A percentile compares a stretch with the other conserved stretches of the same genome.
Conservation (phyloP, 2,329 filamentous ascomycete genomes). For the Epichloe glyceriae region DNA sequence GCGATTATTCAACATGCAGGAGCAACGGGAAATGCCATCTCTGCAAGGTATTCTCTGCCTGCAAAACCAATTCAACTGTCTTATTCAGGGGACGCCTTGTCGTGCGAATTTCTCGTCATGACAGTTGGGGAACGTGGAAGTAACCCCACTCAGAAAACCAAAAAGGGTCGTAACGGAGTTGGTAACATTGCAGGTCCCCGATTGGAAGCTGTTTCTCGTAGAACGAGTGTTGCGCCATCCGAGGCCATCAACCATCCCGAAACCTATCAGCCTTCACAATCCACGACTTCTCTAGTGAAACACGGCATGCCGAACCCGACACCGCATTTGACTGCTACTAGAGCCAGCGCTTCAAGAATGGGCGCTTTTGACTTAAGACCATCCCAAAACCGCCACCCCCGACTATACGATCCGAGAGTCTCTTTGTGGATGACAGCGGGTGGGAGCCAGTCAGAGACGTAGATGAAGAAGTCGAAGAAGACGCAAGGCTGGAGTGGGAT, state of each 20-base stretch:
- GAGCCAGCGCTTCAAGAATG: slow-evolving; percentile 23
- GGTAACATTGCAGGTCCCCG: slow-evolving; percentile 23
- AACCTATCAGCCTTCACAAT: slow-evolving; percentile 9
- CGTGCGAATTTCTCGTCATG: slow-evolving; percentile 71
- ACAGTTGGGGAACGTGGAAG: slow-evolving; percentile 56
- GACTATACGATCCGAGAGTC: slow-evolving; percentile 49
- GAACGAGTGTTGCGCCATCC: slow-evolving; percentile 27
- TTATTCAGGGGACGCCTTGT: slow-evolving; percentile 55
- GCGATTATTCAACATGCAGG: slow-evolving; percentile 67
- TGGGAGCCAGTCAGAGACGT: slow-evolving; percentile 57
- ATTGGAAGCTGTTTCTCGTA: slow-evolving; percentile 35
- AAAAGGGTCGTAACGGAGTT: slow-evolving; percentile 29
- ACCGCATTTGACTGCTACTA: slow-evolving; percentile 21
- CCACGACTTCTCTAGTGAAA: neutral
- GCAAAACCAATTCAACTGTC: slow-evolving; percentile 59
- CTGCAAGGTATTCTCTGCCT: slow-evolving; percentile 57
- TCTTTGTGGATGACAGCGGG: slow-evolving; percentile 65
- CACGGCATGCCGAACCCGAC: slow-evolving; percentile 14
- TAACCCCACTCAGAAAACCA: slow-evolving; percentile 34
- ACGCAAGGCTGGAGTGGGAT: slow-evolving; percentile 63
- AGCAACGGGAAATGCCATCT: slow-evolving; percentile 51
- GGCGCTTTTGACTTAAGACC: slow-evolving; percentile 34
- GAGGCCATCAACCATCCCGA: slow-evolving; percentile 15
- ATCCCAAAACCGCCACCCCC: slow-evolving; percentile 40
- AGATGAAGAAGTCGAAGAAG: slow-evolving; percentile 50